phyloP scores from a whole-genome alignment of 2,329 filamentous ascomycete species.

The Ambrosiella xylebori region DNA sequence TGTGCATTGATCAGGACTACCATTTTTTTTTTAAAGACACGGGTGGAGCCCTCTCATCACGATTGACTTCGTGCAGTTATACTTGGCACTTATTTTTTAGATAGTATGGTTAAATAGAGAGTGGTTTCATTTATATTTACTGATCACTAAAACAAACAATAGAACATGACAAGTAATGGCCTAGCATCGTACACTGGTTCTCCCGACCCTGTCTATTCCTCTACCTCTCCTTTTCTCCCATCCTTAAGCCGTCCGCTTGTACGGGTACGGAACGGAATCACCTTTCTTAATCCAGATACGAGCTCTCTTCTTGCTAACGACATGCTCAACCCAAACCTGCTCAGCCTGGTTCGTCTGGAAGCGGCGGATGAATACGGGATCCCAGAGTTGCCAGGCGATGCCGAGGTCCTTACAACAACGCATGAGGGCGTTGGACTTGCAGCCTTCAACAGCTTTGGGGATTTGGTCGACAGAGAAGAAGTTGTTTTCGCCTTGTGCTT shows the following conservation, averaged over 20 bases:
- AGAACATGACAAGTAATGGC: neutral
- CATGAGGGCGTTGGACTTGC: slow-evolving; percentile 95
- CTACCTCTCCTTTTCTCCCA: neutral
- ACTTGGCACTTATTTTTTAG: neutral
- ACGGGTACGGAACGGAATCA: slow-evolving; percentile 50
- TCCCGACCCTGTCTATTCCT: neutral
- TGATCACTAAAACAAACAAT: neutral
- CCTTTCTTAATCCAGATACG: slow-evolving; percentile 71
- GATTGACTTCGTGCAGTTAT: neutral
- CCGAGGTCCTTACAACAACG: slow-evolving; percentile 97
- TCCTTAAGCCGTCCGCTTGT: slow-evolving; percentile 23
- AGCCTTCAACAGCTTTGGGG: slow-evolving; percentile 86
- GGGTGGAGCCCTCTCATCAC: neutral
- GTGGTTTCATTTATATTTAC: neutral
- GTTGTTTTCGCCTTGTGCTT: slow-evolving; percentile 84
- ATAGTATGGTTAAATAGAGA: neutral
- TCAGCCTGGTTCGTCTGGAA: slow-evolving; percentile 61
- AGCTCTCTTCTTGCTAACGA: slow-evolving; percentile 69
- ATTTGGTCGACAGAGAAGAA: slow-evolving; percentile 85
- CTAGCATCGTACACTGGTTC: neutral
- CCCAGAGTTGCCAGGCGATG: slow-evolving; percentile 90
- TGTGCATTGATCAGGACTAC: neutral
- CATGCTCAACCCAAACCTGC: slow-evolving; percentile 82
- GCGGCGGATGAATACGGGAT: slow-evolving; percentile 72
- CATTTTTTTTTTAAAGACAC: neutral